Evolutionary conservation across 345 rosid species (phyloP), one percentile per base, ranked within the genome.

Genomic region (Cardamine resedifolia): DNA sequence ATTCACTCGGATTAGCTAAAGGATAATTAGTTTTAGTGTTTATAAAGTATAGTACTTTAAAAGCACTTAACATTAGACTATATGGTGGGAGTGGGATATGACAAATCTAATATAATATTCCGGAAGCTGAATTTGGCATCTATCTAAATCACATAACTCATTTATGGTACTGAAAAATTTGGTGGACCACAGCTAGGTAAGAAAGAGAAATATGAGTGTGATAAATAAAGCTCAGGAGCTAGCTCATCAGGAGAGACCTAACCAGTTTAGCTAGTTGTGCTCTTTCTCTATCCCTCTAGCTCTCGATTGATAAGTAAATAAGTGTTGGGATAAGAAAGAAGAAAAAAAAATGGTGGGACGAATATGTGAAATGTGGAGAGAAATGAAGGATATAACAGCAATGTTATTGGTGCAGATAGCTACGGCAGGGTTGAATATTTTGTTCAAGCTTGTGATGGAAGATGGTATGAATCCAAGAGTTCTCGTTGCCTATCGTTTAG

Each of bases 381-480:
- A 68, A 62, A 61, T 55, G 55, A 80, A 66, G 64, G 33, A 71
- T 28, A 30, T 79, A 59, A 72, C 51, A 15, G 57, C 68, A 19
- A 82, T 82, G 85, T 75, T 80, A 39, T 9, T 76, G 73, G 60
- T 78, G 58, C 84, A 84, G 12, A 48, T 71, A 28, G 68, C 67
- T 10, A 21, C 36, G 11, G 77, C 85, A 6, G 85, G 77, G 5
- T 49, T 82, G 4, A 76, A 68, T 43, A 70, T 82, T 15, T 50
- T 84, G 38, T 81, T 78, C 53, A 82, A 81, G 61, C 68, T 82
- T 44, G 78, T 76, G 2, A 28, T 64, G 11, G 74, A 41, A 12
- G 81, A 75, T 68, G 84, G 85, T 28, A 80, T 81, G 82, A 68
- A 68, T 15, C 64, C 66, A 28, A 80, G 81, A 16, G 53, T 82